Conservation (phyloP, 345 rosid genomes). For the Citrus medica region DNA sequence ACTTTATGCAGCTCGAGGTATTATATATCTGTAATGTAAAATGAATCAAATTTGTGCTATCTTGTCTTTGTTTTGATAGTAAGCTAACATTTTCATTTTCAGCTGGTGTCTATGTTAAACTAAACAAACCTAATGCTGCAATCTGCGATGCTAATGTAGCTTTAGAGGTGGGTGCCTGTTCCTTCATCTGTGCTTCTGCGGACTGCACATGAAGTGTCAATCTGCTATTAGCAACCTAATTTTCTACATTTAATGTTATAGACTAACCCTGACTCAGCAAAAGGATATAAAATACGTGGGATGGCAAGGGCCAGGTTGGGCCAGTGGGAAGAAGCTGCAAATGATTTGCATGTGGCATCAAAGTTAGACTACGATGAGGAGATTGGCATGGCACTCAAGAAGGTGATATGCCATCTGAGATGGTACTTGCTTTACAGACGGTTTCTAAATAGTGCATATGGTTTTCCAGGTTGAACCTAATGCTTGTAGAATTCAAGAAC, state of each 20-base stretch:
- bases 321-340: slow-evolving; percentile 76
- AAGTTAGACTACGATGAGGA: slow-evolving; percentile 86
- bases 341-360: slow-evolving; percentile 77
- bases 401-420: slow-evolving; percentile 35
- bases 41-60: not conserved
- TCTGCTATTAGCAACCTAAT: not conserved
- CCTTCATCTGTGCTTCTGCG: not conserved
- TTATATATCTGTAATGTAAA: not conserved
- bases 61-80: not conserved
- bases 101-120: slow-evolving; percentile 56
- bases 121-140: slow-evolving; percentile 84
- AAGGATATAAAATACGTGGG: slow-evolving; percentile 81
- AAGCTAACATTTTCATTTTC: slow-evolving; percentile 22
- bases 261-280: slow-evolving; percentile 87
- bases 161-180: slow-evolving; percentile 45
- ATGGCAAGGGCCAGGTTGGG: slow-evolving; percentile 80
- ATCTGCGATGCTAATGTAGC: slow-evolving; percentile 74
- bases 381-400: slow-evolving; percentile 55
- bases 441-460: slow-evolving; percentile 10
- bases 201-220: not conserved
- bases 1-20: slow-evolving; percentile 80
- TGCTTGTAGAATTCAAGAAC: slow-evolving; percentile 68
- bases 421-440: not conserved
- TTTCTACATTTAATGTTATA: slow-evolving; percentile 24
- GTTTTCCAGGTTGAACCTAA: slow-evolving; percentile 74